phyloP scores from a whole-genome alignment of 1,284 basidiomycete genomes.

The Ceratobasidium sp. region DNA sequence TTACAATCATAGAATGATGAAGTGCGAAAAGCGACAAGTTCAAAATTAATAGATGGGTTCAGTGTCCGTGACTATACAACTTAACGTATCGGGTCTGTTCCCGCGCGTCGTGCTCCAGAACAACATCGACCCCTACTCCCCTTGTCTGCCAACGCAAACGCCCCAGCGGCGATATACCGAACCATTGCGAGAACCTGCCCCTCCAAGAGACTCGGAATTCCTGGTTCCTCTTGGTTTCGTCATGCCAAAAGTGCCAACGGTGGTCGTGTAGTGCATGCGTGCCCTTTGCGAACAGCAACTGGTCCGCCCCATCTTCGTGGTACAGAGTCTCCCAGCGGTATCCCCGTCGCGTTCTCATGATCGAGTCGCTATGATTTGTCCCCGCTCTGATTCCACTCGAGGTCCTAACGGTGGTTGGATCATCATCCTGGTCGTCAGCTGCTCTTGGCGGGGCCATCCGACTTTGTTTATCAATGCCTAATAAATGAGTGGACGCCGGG shows the following conservation, averaged over 20 bases:
- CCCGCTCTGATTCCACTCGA: conserved; percentile 70
- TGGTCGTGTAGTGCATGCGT: conserved; percentile 63
- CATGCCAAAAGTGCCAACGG: conserved; percentile 37
- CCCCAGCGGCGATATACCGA: conserved; percentile 73
- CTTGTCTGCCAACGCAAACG: conserved; percentile 61
- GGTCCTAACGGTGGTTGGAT: not conserved
- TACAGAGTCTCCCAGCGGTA: conserved; percentile 58
- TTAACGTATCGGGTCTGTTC: not conserved
- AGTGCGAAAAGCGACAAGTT: too few relatives aligned
- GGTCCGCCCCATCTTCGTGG: not conserved
- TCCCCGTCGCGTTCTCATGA: conserved; percentile 67
- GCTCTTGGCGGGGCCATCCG: conserved; percentile 62
- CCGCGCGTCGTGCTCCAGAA: not conserved
- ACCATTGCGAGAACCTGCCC: conserved; percentile 70
- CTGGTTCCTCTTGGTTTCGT: conserved; percentile 53
- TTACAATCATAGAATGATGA: too few relatives aligned
- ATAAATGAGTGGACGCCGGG: conserved; percentile 66
- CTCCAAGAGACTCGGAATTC: conserved; percentile 57
- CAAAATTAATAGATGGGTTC: conserved; percentile 67
- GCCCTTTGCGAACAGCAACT: conserved; percentile 62
- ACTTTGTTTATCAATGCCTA: conserved; percentile 67
- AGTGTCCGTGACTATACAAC: conserved; percentile 58
- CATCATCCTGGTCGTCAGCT: conserved; percentile 17
- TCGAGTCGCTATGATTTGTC: conserved; percentile 73
- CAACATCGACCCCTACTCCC: conserved; percentile 69